Conservation (phyloP, 352 stramenopile genomes). For the Plasmopara viticola region DNA sequence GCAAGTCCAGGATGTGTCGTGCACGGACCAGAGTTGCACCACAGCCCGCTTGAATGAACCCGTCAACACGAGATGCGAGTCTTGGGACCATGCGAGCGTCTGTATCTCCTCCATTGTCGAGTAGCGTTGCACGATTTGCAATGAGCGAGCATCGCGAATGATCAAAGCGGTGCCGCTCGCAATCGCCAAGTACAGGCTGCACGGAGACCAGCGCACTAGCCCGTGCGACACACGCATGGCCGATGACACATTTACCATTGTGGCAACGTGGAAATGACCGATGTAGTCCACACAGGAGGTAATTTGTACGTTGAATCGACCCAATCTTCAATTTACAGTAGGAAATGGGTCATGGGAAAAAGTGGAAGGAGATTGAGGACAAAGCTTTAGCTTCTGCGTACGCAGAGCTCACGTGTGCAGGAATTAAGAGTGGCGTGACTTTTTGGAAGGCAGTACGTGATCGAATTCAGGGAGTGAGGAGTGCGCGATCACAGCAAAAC, state of each 20-base stretch:
- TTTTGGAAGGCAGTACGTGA: too few species aligned
- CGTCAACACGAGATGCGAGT: constrained; percentile 60
- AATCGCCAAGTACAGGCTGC: constrained; percentile 45
- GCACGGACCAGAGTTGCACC: constrained; percentile 69
- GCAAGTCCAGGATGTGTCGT: constrained; percentile 56
- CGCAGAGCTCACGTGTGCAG: too few species aligned
- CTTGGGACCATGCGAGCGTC: constrained; percentile 49
- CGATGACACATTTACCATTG: constrained; percentile 38
- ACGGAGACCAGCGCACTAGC: constrained; percentile 66
- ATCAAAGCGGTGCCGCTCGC: constrained; percentile 44
- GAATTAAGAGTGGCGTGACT: too few species aligned
- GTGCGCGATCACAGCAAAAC: too few species aligned
- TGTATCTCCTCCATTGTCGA: constrained; percentile 46
- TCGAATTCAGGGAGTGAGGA: too few species aligned
- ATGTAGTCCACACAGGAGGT: too few species aligned
- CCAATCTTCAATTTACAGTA: too few species aligned
- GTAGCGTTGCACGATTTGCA: constrained; percentile 69
- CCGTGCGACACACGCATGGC: constrained; percentile 42
- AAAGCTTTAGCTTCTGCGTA: too few species aligned
- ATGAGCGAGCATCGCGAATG: constrained; percentile 41
- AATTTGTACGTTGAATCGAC: too few species aligned
- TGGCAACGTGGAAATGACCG: too few species aligned
- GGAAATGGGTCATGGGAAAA: too few species aligned
- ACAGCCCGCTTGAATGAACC: constrained; percentile 57
- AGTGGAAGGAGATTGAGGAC: too few species aligned